phyloP scores from a whole-genome alignment of 805 yeast genomes.

The Grigorovia yakushimaensis region DNA sequence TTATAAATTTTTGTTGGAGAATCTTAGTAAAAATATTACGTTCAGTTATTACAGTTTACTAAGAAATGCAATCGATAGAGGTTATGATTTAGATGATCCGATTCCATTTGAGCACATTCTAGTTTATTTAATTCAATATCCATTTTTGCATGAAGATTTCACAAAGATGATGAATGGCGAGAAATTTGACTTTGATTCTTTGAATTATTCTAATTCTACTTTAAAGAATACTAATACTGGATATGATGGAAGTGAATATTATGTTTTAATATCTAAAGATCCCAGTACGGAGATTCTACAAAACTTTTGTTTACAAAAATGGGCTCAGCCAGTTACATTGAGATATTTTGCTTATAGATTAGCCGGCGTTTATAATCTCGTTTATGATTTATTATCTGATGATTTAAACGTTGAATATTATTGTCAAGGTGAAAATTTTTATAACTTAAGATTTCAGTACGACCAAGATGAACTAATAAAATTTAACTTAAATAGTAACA shows the following conservation, averaged over 20 bases:
- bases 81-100: constrained; percentile 39
- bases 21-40: constrained; percentile 22
- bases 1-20: constrained; percentile 42
- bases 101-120: constrained; percentile 35
- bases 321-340: constrained; percentile 49
- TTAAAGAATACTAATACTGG: not conserved
- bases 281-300: constrained; percentile 12
- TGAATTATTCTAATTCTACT: constrained; percentile 21
- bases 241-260: constrained; percentile 15
- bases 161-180: constrained; percentile 37
- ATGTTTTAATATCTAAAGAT: constrained; percentile 8
- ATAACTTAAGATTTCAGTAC: constrained; percentile 33
- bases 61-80: constrained; percentile 39
- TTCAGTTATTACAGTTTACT: constrained; percentile 35
- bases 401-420: constrained; percentile 44
- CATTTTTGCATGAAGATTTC: constrained; percentile 36
- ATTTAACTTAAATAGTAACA: constrained; percentile 29
- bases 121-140: constrained; percentile 31
- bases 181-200: constrained; percentile 33
- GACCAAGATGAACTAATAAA: constrained; percentile 24
- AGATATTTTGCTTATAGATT: constrained; percentile 46
- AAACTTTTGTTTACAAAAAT: constrained; percentile 28
- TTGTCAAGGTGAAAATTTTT: constrained; percentile 34
- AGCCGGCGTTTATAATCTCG: constrained; percentile 33
- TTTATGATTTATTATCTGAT: constrained; percentile 29